phyloP scores from a whole-genome alignment of 305 asterid species.

The Fraxinus albicans region DNA sequence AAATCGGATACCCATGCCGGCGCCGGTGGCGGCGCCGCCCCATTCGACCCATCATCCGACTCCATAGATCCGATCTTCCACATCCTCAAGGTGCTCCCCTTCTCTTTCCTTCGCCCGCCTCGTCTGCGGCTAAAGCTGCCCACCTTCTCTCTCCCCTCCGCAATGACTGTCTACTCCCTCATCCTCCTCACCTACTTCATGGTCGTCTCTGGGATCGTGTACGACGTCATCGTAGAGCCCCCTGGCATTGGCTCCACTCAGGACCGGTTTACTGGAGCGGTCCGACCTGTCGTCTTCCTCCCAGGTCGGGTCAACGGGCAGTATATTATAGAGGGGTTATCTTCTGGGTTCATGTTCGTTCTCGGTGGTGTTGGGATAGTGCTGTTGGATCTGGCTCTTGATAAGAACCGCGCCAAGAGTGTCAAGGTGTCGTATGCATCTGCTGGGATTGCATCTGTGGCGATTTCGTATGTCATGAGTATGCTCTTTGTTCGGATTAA shows the following conservation, averaged over 20 bases:
- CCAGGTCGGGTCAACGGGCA: constrained; percentile 92
- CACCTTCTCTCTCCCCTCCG: constrained; percentile 60
- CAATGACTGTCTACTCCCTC: constrained; percentile 84
- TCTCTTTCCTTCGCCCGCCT: constrained; percentile 85
- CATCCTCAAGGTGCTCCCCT: constrained; percentile 55
- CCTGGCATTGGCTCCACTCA: constrained; percentile 92
- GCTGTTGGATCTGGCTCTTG: constrained; percentile 68
- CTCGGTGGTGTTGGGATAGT: constrained; percentile 90
- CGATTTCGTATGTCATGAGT: constrained; percentile 47
- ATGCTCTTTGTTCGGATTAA: constrained; percentile 52
- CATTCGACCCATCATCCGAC: constrained; percentile 31
- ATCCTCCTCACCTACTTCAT: constrained; percentile 88
- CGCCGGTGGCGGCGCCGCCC: constrained; percentile 32
- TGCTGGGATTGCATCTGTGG: constrained; percentile 41
- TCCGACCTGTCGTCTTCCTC: constrained; percentile 76
- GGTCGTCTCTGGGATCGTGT: constrained; percentile 89
- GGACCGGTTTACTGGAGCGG: constrained; percentile 76
- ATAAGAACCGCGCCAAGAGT: constrained; percentile 52
- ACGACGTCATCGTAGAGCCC: constrained; percentile 84
- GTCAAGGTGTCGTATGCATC: constrained; percentile 48
- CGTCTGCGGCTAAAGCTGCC: constrained; percentile 44
- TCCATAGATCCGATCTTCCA: constrained; percentile 62
- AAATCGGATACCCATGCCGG: neutral
- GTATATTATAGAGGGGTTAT: constrained; percentile 78
- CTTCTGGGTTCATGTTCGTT: constrained; percentile 90